Conservation (phyloP, 2,329 filamentous ascomycete species). For the Botrytis fabae region DNA sequence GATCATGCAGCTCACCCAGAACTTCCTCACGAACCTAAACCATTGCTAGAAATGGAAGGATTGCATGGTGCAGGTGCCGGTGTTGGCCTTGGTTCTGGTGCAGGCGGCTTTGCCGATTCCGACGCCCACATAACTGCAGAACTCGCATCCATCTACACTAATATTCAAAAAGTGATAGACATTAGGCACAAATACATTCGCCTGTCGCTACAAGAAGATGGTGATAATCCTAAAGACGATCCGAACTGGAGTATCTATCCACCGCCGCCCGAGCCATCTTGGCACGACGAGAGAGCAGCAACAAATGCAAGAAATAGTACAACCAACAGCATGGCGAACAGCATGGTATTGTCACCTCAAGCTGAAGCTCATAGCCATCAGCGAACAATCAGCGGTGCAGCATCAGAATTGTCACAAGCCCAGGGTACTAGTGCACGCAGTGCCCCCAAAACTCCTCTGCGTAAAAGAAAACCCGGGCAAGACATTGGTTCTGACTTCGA, state of each 20-base stretch:
- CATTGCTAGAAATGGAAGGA: constrained; percentile 52
- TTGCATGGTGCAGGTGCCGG: constrained; percentile 59
- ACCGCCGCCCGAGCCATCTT: constrained; percentile 85
- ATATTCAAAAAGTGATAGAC: constrained; percentile 87
- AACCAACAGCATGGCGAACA: constrained; percentile 47
- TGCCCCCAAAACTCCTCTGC: constrained; percentile 50
- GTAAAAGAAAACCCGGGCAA: constrained; percentile 79
- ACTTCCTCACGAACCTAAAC: constrained; percentile 57
- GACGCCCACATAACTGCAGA: constrained; percentile 83
- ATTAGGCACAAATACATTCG: constrained; percentile 85
- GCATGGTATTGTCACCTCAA: constrained; percentile 38
- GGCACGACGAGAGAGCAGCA: constrained; percentile 57
- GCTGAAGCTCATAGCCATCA: constrained; percentile 34
- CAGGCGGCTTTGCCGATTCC: constrained; percentile 63
- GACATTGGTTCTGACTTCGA: constrained; percentile 93
- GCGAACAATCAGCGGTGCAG: not conserved
- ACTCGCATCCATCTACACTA: constrained; percentile 81
- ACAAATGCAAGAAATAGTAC: constrained; percentile 46
- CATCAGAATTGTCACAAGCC: constrained; percentile 29
- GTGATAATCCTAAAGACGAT: constrained; percentile 86
- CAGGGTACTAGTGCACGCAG: constrained; percentile 40
- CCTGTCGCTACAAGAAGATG: constrained; percentile 76
- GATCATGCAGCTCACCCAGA: constrained; percentile 51
- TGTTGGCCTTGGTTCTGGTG: constrained; percentile 61
- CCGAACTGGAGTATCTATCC: constrained; percentile 87